Evolutionary conservation across 306 rosid genomes (phyloP).

Genomic region (Astragalus membranaceus): DNA sequence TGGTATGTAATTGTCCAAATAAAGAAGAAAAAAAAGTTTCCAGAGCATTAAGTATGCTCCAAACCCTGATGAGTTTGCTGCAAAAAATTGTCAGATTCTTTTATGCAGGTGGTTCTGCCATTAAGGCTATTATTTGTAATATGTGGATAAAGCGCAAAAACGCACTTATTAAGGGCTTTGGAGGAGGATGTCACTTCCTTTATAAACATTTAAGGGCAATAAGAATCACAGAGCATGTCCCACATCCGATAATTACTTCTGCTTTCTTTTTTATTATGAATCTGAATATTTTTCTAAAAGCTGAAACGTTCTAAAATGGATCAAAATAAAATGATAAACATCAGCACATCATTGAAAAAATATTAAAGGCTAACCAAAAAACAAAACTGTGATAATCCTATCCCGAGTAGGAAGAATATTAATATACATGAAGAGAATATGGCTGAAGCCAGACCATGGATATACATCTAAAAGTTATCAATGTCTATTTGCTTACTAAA

Average conservation of each 20-base stretch:
- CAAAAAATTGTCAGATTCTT: neutral
- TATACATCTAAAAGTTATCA: neutral
- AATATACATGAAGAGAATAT: neutral
- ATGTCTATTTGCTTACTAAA: neutral
- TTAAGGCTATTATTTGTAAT: neutral
- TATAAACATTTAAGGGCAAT: neutral
- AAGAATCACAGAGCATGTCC: neutral
- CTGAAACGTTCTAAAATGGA: neutral
- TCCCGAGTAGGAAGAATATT: neutral
- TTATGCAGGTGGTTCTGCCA: neutral
- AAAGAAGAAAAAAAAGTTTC: neutral
- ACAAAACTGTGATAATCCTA: neutral
- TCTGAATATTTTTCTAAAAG: neutral
- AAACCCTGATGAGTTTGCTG: neutral
- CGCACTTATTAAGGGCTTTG: neutral
- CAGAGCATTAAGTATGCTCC: neutral
- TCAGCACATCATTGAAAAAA: neutral
- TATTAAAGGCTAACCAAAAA: neutral
- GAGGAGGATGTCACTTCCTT: neutral
- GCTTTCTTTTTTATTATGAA: neutral
- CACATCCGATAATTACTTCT: neutral
- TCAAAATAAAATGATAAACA: neutral
- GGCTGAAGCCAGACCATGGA: conserved; percentile 18
- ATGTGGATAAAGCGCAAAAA: neutral
- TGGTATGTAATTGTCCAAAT: neutral